Conservation (phyloP, 129 eudicot species). For the Artemisia annua region DNA sequence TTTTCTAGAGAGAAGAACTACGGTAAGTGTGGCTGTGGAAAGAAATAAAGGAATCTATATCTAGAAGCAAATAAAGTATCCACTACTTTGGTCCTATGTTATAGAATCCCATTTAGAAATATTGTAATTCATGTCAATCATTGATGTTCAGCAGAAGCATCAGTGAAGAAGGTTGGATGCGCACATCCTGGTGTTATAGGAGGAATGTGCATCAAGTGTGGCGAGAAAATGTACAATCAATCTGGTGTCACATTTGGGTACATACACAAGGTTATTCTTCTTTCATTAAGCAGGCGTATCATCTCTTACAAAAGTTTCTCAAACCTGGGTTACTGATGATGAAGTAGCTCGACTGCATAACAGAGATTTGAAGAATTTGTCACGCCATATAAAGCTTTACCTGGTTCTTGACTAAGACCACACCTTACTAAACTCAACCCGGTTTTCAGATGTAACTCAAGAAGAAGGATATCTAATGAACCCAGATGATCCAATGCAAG, state of each 20-base stretch:
- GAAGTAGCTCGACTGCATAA: constrained; percentile 66
- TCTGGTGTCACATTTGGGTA: constrained; percentile 76
- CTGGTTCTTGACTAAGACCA: constrained; percentile 93
- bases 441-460: constrained; percentile 49
- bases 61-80: constrained; percentile 2
- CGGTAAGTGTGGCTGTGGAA: neutral
- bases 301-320: constrained; percentile 6
- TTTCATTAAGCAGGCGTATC: constrained; percentile 14
- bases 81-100: neutral
- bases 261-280: constrained; percentile 66
- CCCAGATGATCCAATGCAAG: constrained; percentile 63
- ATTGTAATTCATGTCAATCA: constrained; percentile 6
- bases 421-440: constrained; percentile 81
- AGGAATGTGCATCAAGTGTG: constrained; percentile 85
- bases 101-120: too few species aligned
- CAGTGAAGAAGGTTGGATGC: constrained; percentile 45
- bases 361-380: constrained; percentile 60
- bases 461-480: constrained; percentile 65
- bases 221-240: constrained; percentile 59
- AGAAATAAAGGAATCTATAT: neutral
- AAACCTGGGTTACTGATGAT: constrained; percentile 37
- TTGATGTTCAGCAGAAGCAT: constrained; percentile 53
- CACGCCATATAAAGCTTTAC: constrained; percentile 62
- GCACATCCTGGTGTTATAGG: constrained; percentile 72
- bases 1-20: neutral